Percentiles rank a stretch among this genome's conserved stretches.
phyloP scores from a whole-genome alignment of 2,329 filamentous ascomycete species.

The Metarhizium rileyi region DNA sequence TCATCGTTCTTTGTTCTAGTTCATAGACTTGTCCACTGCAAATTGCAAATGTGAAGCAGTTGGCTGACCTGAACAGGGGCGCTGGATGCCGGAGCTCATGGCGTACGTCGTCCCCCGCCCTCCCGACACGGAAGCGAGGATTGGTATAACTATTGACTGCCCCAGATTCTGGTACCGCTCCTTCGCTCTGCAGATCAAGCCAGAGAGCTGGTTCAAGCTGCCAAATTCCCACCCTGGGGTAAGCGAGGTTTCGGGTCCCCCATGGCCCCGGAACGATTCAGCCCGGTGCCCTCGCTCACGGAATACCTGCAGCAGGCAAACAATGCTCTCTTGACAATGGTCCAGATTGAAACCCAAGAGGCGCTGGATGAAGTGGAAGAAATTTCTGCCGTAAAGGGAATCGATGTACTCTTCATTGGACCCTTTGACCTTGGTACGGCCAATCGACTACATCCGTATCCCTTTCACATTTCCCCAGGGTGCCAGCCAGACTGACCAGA shows the following conservation, averaged over 20 bases:
- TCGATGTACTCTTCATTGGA: constrained; percentile 56
- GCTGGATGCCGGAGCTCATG: constrained; percentile 41
- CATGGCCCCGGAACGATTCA: constrained; percentile 33
- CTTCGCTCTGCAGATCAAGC: constrained; percentile 35
- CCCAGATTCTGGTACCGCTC: constrained; percentile 36
- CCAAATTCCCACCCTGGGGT: constrained; percentile 42
- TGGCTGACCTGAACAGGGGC: constrained; percentile 23
- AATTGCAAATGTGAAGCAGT: not conserved
- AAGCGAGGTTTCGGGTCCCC: constrained; percentile 40
- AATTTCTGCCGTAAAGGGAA: constrained; percentile 48
- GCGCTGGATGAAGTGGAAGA: constrained; percentile 50
- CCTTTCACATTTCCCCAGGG: too few relatives aligned
- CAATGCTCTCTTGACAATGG: constrained; percentile 48
- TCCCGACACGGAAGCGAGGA: too few relatives aligned
- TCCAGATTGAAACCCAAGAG: constrained; percentile 59
- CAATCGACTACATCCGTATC: not conserved
- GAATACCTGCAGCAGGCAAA: constrained; percentile 42
- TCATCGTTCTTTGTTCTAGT: too few relatives aligned
- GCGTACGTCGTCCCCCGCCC: constrained; percentile 32
- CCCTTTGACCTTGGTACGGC: constrained; percentile 51
- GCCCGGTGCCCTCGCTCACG: constrained; percentile 32
- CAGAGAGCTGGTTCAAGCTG: constrained; percentile 32
- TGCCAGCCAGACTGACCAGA: not conserved
- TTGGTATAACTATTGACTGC: too few relatives aligned
- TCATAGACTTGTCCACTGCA: not conserved